phyloP scores from a whole-genome alignment of 495 filamentous ascomycete genomes.

The Neurospora sp. region DNA sequence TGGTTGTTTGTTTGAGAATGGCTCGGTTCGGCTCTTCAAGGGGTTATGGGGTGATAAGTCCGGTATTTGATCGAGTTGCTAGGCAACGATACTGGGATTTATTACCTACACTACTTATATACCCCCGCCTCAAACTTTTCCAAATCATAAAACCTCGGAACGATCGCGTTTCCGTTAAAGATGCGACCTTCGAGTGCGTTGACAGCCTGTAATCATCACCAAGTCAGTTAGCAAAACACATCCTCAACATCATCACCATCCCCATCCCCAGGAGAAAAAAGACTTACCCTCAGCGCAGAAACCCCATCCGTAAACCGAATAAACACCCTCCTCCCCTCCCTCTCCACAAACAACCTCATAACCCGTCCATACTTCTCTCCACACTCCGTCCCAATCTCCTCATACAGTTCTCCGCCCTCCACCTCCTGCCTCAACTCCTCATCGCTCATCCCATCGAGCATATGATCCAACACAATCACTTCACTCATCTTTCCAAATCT shows the following conservation, averaged over 20 bases:
- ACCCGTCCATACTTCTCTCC: slow-evolving; percentile 80
- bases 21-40: neutral
- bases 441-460: slow-evolving; percentile 67
- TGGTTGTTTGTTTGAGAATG: neutral
- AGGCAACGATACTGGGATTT: neutral
- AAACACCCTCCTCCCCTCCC: slow-evolving; percentile 55
- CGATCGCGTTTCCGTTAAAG: slow-evolving; percentile 78
- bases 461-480: slow-evolving; percentile 67
- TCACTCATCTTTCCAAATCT: slow-evolving; percentile 67
- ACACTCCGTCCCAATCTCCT: slow-evolving; percentile 93
- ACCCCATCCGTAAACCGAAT: slow-evolving; percentile 79
- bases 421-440: slow-evolving; percentile 47
- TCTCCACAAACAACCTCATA: slow-evolving; percentile 68
- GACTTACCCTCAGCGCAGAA: slow-evolving; percentile 67
- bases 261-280: neutral
- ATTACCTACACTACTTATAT: slow-evolving; percentile 33
- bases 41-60: neutral
- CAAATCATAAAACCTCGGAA: slow-evolving; percentile 64
- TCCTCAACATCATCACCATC: neutral
- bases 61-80: neutral
- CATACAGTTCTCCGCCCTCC: slow-evolving; percentile 58
- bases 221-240: neutral
- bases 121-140: slow-evolving; percentile 70
- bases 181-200: slow-evolving; percentile 74
- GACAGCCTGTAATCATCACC: slow-evolving; percentile 50